Percentiles rank a stretch among this genome's conserved stretches.
Conservation (phyloP, 106 monocot genomes). For the Allium fistulosum region DNA sequence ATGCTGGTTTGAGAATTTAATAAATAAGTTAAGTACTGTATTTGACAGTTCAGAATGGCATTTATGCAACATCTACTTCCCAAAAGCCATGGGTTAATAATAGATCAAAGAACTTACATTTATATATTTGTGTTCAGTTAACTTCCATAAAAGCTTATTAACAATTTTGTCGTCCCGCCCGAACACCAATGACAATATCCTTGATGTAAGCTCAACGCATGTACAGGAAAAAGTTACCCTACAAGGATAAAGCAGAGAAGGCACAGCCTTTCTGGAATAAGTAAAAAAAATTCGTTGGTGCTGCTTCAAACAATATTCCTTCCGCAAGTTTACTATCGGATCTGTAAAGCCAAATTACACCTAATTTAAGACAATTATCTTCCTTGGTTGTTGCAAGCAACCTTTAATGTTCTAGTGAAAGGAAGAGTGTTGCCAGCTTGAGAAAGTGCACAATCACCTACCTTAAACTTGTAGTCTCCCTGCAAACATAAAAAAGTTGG, state of each 20-base stretch:
- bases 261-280: slow-evolving; percentile 60
- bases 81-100: neutral
- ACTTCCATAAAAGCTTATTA: slow-evolving; percentile 61
- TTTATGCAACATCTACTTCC: too few relatives aligned
- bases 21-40: too few relatives aligned
- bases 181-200: slow-evolving; percentile 48
- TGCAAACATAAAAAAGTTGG: slow-evolving; percentile 10
- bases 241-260: slow-evolving; percentile 63
- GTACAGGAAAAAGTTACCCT: slow-evolving; percentile 61
- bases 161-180: slow-evolving; percentile 49
- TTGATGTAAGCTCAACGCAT: slow-evolving; percentile 42
- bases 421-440: slow-evolving; percentile 49
- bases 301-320: slow-evolving; percentile 41
- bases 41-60: too few relatives aligned
- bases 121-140: slow-evolving; percentile 46
- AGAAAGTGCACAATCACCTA: slow-evolving; percentile 64
- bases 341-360: slow-evolving; percentile 66
- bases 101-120: slow-evolving; percentile 25
- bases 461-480: slow-evolving; percentile 43
- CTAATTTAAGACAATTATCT: slow-evolving; percentile 28
- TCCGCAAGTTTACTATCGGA: slow-evolving; percentile 57
- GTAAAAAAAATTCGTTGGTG: slow-evolving; percentile 64
- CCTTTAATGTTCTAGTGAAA: slow-evolving; percentile 52
- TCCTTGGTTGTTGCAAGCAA: slow-evolving; percentile 30
- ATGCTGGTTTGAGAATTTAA: too few relatives aligned